Base-by-base conservation (phyloP, 257 asterid species). In the Mitragyna speciosa region DNA sequence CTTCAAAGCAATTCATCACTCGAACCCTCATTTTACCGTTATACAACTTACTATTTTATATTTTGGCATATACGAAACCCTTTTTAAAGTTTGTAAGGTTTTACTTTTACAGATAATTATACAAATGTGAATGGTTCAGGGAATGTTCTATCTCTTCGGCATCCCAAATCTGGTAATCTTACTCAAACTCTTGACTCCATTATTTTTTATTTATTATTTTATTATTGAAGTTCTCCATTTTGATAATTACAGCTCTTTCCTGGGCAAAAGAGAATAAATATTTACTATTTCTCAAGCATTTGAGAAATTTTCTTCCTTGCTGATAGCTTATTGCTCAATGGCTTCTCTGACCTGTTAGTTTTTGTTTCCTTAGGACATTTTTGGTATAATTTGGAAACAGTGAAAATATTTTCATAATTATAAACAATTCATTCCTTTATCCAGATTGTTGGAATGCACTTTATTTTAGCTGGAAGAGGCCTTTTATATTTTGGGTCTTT, bases 121-220 rank as follows among this genome's bases (percentile, higher is more conserved):
- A 81, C 86, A 63, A 81, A 78, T 63, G 91, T 85, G 86, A 81
- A 90, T 73, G 85, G 77, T 33, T 67, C 74, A 45, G 89, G 91
- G n/a, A 79, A 82, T 43, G 79, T 91, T 61, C 78, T 95, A 79
- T 85, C 92, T 11, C 97, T 95, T 52, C 90, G 81, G 86, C 98
- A 95, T 86, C 98, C 99, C 31, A 95, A 89, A 89, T 85, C 99
- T 31, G 99, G 99, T 91, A 88, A 72, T 66, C 52, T 61, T 81
- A 75, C 47, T 47, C 16, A 49, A 77, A 47, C 26, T 71, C 72
- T 20, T 58, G 24, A 26, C 51, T 76, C 39, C 39, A 36, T 36
- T 36, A 36, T 36, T 58, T 66, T 17, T 22, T 63, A 31, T 26
- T 75, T 45, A 22, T 56, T 16, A 52, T 56, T 6, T 51, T 14